Evolutionary conservation across 805 yeast species (phyloP), one percentile per base, ranked within the genome.

Genomic region (Blastobotrys attinorum): DNA sequence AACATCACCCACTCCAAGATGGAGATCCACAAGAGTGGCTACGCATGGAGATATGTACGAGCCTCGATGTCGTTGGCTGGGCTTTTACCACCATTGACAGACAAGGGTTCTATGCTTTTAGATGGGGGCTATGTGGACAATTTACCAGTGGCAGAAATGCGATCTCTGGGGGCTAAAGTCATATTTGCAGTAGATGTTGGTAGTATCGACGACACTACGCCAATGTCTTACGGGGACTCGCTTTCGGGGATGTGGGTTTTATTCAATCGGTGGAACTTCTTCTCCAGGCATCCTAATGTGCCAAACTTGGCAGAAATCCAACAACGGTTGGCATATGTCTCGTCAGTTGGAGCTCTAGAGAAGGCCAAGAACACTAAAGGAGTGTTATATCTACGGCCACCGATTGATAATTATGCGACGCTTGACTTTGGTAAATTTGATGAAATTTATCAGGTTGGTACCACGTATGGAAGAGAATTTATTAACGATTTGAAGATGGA

Each of bases 61-160:
- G 98, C 98, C 0, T 86, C 96, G 0, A 90, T 90, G 98, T 83
- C 96, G 0, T 69, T 90, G 40, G 97, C 97, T 1, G 97, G 97
- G 0, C 68, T 92, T 31, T 66, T 90, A 20, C 98, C 98, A 3
- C 76, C 77, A 1, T 69, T 92, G 20, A 81, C 92, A 3, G 92
- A 79, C 55, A 79, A 85, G 43, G 98, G 98, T 0, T 77, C 83
- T 32, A 90, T 90, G 97, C 65, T 92, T 22, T 65, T 92, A 35
- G 98, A 90, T 63, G 98, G 98, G 35, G 98, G 98, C 0, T 90
- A 92, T 60, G 80, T 92, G 43, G 97, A 90, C 59, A 90, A 90
- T 59, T 67, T 90, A 45, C 94, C 98, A 0, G 97, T 90, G 2
- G 72, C 72, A 51, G 97, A 90, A 59, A 92, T 90, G 97, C 81